Percentiles rank a stretch among this genome's conserved stretches.
Conservation (phyloP, 176 grass and related monocot genomes). For the Raddia distichophylla region DNA sequence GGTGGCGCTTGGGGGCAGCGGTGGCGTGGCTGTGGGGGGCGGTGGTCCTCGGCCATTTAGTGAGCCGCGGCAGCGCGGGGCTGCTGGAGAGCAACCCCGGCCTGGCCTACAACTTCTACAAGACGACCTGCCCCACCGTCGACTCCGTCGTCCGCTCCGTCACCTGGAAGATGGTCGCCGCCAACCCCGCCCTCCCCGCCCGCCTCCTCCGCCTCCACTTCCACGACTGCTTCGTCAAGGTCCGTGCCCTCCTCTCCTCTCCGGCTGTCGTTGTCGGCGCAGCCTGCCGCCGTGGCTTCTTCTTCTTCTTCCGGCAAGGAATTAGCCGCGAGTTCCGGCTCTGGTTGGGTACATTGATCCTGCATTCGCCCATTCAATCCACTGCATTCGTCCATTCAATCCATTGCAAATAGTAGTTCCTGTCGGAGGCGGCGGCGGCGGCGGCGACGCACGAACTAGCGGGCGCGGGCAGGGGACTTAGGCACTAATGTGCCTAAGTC, state of each 20-base stretch:
- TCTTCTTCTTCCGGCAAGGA: background rate
- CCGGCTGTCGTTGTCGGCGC: background rate
- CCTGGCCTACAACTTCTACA: constrained; percentile 65
- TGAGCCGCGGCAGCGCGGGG: constrained; percentile 33
- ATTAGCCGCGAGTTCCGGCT: constrained; percentile 21
- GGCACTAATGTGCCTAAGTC: no score
- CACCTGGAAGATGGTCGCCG: constrained; percentile 47
- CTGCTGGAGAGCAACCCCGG: constrained; percentile 51
- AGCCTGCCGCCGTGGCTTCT: background rate
- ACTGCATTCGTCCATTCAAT: background rate
- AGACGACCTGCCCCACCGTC: constrained; percentile 48
- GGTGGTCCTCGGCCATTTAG: constrained; percentile 37
- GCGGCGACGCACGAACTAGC: no score
- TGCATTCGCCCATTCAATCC: background rate
- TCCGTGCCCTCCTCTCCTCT: background rate
- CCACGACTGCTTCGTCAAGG: constrained; percentile 80
- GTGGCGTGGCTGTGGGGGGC: constrained; percentile 14
- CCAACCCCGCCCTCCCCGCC: constrained; percentile 42
- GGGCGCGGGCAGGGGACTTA: no score
- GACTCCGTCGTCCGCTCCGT: constrained; percentile 47
- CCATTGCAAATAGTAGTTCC: background rate
- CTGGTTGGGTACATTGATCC: constrained; percentile 11
- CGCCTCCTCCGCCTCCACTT: constrained; percentile 65
- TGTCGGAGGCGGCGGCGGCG: no score
- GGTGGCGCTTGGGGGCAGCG: background rate